A percentile compares a stretch with the other conserved stretches of the same genome.
Conservation (phyloP, 495 filamentous ascomycete species). For the Patellaria atrata region DNA sequence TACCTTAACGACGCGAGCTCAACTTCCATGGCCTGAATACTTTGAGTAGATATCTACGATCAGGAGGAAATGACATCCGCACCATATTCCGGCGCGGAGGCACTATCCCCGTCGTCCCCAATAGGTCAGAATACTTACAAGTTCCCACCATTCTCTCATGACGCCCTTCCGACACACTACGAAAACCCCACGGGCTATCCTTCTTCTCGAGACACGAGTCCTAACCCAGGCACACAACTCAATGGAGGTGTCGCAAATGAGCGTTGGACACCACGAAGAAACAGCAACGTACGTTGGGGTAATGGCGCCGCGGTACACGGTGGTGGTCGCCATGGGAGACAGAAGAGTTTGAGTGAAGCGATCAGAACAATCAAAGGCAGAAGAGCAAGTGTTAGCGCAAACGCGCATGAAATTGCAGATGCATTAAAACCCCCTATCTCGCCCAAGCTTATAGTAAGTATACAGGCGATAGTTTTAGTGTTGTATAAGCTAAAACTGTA, state of each 20-base stretch:
- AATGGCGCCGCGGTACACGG: conserved; percentile 32
- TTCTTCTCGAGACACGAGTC: conserved; percentile 15
- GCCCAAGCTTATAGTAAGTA: conserved; percentile 67
- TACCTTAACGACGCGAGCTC: too few species aligned
- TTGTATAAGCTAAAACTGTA: too few species aligned
- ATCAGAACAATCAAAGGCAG: conserved; percentile 63
- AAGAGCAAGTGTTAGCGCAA: conserved; percentile 72
- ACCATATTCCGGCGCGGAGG: too few species aligned
- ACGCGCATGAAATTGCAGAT: conserved; percentile 85
- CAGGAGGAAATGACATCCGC: conserved; percentile 19
- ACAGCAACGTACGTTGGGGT: conserved; percentile 32
- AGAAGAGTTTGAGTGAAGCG: conserved; percentile 77
- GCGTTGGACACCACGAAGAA: conserved; percentile 38
- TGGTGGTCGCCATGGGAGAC: conserved; percentile 40
- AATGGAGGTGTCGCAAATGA: conserved; percentile 17
- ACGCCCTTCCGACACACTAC: conserved; percentile 18
- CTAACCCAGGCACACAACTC: conserved; percentile 2
- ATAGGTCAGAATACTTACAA: conserved; percentile 15
- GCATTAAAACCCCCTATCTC: conserved; percentile 84
- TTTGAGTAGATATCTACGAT: too few species aligned
- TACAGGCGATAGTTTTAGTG: too few species aligned
- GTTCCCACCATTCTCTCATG: conserved; percentile 19
- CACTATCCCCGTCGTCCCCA: conserved; percentile 10
- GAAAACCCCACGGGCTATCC: conserved; percentile 11
- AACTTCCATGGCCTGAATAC: too few species aligned